Conservation (phyloP, 495 filamentous ascomycete species). For the Xylaria acuta region DNA sequence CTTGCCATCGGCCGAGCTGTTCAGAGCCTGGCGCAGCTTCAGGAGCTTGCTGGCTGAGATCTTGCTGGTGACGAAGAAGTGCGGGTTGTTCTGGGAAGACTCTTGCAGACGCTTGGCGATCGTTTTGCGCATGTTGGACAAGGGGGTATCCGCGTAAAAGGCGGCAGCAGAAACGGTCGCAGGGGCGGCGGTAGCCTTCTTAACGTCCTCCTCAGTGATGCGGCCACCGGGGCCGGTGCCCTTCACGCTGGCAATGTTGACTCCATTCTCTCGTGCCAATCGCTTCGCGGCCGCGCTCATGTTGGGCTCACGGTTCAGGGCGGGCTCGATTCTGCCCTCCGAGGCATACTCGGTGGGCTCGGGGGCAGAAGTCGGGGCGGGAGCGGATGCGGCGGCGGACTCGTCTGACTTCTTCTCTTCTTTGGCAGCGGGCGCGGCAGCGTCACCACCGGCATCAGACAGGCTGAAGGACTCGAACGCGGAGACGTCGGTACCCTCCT, state of each 20-base stretch:
- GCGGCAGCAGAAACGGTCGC: conserved; percentile 61
- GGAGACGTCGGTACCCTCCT: conserved; percentile 83
- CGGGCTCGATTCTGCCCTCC: conserved; percentile 79
- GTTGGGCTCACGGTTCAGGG: conserved; percentile 78
- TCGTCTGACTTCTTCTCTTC: conserved; percentile 63
- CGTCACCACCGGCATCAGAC: conserved; percentile 88
- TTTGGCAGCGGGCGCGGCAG: conserved; percentile 65
- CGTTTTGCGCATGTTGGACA: conserved; percentile 94
- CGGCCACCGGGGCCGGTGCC: conserved; percentile 85
- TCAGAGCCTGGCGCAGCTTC: conserved; percentile 94
- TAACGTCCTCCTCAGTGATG: conserved; percentile 90
- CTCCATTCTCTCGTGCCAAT: conserved; percentile 84
- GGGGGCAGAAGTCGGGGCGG: conserved; percentile 63
- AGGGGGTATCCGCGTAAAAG: conserved; percentile 82
- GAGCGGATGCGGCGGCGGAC: conserved; percentile 64
- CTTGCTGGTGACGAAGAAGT: conserved; percentile 92
- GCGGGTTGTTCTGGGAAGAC: conserved; percentile 90
- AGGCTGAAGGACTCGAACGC: conserved; percentile 88
- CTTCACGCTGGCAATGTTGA: conserved; percentile 79
- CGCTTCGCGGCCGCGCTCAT: conserved; percentile 77
- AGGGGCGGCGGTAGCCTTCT: conserved; percentile 68
- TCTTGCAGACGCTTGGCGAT: conserved; percentile 91
- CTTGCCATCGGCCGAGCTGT: conserved; percentile 83
- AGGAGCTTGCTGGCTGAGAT: conserved; percentile 93
- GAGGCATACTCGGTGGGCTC: conserved; percentile 74